Conservation (phyloP, 805 yeast species). For the Starmerella tilneyi region DNA sequence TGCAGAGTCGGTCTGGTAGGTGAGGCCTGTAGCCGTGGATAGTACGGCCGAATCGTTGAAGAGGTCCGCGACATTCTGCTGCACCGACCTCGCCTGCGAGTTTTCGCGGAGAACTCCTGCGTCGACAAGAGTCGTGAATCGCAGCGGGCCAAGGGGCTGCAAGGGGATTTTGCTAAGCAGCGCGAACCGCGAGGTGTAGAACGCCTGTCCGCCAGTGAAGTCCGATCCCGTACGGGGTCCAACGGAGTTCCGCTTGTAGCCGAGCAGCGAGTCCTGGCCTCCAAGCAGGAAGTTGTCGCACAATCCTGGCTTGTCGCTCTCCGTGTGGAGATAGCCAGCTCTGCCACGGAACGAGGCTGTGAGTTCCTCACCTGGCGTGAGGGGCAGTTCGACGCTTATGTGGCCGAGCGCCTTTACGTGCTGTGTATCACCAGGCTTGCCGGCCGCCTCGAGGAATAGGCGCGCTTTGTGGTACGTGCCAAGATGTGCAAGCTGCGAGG, state of each 20-base stretch:
- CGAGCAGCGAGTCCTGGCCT: conserved; percentile 57
- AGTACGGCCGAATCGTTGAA: conserved; percentile 31
- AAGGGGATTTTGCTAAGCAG: conserved; percentile 53
- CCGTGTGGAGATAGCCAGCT: conserved; percentile 21
- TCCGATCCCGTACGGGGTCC: conserved; percentile 50
- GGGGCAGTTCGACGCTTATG: conserved; percentile 15
- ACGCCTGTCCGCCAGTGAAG: conserved; percentile 58
- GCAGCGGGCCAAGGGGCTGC: conserved; percentile 39
- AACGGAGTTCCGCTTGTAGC: conserved; percentile 53
- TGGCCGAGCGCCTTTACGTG: conserved; percentile 25
- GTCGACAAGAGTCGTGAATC: conserved; percentile 51
- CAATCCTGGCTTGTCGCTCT: conserved; percentile 38
- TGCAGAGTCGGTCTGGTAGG: conserved; percentile 50
- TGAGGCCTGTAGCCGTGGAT: conserved; percentile 47
- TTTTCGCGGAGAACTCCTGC: conserved; percentile 46
- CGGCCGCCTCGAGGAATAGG: conserved; percentile 32
- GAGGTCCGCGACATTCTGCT: conserved; percentile 27
- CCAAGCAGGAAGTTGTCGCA: conserved; percentile 75
- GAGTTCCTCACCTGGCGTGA: conserved; percentile 21
- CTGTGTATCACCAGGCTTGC: conserved; percentile 28
- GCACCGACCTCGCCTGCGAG: conserved; percentile 2
- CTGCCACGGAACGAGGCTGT: conserved; percentile 19
- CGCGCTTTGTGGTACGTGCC: conserved; percentile 25
- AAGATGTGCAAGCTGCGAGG: conserved; percentile 32
- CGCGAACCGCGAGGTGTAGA: conserved; percentile 44